These are phyloP conservation scores for Rhodotorula sp. DNA, from an alignment of 1,284 basidiomycete genomes.

Conservation along the genomic window DNA sequence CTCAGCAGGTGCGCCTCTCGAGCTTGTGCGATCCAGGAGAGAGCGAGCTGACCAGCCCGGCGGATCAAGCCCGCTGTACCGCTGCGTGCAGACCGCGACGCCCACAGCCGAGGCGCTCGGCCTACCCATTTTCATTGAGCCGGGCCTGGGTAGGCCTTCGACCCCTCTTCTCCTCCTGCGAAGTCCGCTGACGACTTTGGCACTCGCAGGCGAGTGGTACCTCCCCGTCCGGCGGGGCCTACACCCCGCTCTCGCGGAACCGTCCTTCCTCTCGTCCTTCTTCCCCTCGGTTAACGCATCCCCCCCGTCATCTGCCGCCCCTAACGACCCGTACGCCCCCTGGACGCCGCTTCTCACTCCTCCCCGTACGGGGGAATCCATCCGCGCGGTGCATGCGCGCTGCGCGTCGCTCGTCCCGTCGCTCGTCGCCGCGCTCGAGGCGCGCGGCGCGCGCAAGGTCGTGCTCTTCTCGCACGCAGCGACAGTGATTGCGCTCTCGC, in stretches of 20 bases:
- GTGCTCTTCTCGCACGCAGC: constrained; percentile 78
- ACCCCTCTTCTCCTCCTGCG: no score
- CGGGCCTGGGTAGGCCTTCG: constrained; percentile 60
- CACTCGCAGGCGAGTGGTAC: constrained; percentile 71
- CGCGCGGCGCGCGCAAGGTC: constrained; percentile 57
- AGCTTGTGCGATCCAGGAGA: no score
- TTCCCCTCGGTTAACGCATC: constrained; percentile 34
- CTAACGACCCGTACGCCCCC: constrained; percentile 59
- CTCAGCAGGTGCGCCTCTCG: constrained; percentile 19
- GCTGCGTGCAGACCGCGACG: constrained; percentile 75
- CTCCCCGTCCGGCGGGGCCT: constrained; percentile 64
- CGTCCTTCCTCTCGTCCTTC: constrained; percentile 14
- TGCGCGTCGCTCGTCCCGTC: constrained; percentile 60
- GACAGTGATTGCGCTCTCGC: constrained; percentile 68
- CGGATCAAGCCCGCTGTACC: constrained; percentile 65
- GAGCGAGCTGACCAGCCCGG: no score
- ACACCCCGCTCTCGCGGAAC: constrained; percentile 12
- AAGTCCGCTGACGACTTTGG: neutral
- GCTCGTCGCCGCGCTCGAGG: constrained; percentile 57
- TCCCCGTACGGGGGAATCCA: constrained; percentile 69
- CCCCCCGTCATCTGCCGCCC: constrained; percentile 62
- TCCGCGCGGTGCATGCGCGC: constrained; percentile 66
- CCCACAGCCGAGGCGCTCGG: constrained; percentile 65
- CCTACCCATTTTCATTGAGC: constrained; percentile 70
- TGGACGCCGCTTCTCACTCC: constrained; percentile 66